Evolutionary conservation across 345 rosid genomes (phyloP).

Genomic region (Lenwebbia sp.): DNA sequence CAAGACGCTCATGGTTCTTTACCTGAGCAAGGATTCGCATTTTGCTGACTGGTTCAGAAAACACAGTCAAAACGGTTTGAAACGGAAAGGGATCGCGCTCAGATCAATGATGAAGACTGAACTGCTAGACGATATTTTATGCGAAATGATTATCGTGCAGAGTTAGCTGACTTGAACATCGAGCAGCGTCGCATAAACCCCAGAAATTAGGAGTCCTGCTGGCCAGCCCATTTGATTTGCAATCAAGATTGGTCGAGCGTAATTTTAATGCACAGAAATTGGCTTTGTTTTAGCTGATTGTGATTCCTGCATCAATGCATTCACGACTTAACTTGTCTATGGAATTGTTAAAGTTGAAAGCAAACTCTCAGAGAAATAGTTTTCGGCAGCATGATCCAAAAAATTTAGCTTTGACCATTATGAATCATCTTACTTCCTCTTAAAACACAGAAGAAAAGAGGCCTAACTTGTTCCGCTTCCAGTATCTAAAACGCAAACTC

Average conservation of each 20-base stretch:
- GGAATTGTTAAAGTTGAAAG: not conserved
- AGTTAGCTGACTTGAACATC: not conserved
- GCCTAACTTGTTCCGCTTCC: not conserved
- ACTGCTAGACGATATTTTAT: not conserved
- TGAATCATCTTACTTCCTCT: not conserved
- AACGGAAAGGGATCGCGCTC: not conserved
- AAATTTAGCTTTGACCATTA: not conserved
- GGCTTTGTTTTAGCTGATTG: not conserved
- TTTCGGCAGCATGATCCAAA: not conserved
- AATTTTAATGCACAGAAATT: not conserved
- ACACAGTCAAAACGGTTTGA: not conserved
- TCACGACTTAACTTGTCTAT: not conserved
- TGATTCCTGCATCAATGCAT: not conserved
- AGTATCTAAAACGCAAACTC: not conserved
- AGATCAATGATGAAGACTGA: not conserved
- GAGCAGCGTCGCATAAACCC: too few species aligned
- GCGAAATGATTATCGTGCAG: not conserved
- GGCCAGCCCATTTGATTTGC: not conserved
- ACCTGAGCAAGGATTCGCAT: conserved; percentile 16
- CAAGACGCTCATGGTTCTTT: conserved; percentile 36
- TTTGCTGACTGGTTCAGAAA: not conserved
- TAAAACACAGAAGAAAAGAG: not conserved
- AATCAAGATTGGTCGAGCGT: not conserved
- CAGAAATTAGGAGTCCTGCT: not conserved
- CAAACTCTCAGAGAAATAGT: not conserved